Percentiles rank a stretch among this genome's conserved stretches.
These are phyloP conservation scores for Podochytrium sp. DNA, from an alignment of 192 early-diverging fungal genomes.

Conservation along the genomic window DNA sequence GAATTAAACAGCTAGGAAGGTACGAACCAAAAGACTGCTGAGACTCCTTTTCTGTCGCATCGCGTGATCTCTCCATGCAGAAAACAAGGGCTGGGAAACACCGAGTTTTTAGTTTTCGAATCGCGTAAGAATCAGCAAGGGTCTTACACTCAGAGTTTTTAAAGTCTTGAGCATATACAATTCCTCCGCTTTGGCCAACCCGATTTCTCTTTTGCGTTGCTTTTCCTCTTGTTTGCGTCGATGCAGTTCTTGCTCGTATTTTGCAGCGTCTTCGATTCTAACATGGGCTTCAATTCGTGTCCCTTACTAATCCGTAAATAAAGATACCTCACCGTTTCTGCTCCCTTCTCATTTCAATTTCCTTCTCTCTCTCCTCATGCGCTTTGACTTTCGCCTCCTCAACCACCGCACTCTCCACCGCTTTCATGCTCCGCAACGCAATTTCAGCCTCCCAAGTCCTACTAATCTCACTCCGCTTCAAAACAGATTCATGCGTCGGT, in stretches of 20 bases:
- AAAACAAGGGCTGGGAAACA: conserved; percentile 12
- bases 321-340: background rate
- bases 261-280: conserved; percentile 6
- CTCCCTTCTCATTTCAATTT: background rate
- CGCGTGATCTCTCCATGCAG: conserved; percentile 12
- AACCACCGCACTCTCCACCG: background rate
- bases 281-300: too few relatives aligned
- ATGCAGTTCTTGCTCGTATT: background rate
- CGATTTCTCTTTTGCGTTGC: conserved; percentile 3
- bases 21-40: background rate
- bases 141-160: conserved; percentile 6
- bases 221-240: background rate
- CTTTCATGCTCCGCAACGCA: background rate
- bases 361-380: background rate
- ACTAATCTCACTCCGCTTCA: background rate
- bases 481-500: too few relatives aligned
- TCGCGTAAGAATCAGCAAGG: background rate
- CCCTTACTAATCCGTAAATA: background rate
- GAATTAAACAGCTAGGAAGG: background rate
- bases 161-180: conserved; percentile 6
- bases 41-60: conserved; percentile 10
- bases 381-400: background rate
- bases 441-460: conserved; percentile 5
- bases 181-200: conserved; percentile 14
- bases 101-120: background rate